Evolutionary conservation across 495 filamentous ascomycete species (phyloP).

Genomic region (Sordaria brevicollis): DNA sequence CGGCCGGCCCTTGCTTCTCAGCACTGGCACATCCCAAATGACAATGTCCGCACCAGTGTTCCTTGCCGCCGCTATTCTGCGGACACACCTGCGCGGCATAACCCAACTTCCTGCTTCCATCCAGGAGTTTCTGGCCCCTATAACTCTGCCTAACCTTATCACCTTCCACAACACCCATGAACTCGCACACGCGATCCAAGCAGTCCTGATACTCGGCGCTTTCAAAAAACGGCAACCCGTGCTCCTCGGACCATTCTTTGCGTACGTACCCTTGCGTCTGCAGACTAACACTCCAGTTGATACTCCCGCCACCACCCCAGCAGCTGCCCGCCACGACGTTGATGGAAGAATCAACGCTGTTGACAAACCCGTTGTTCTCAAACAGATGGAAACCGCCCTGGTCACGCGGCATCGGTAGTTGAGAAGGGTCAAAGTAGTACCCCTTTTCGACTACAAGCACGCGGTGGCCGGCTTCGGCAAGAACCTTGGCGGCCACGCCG

Average conservation of each 20-base stretch:
- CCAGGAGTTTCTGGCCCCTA: slow-evolving; percentile 55
- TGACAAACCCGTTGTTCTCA: slow-evolving; percentile 43
- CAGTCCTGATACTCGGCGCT: slow-evolving; percentile 63
- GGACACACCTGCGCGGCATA: slow-evolving; percentile 61
- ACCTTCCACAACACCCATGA: slow-evolving; percentile 51
- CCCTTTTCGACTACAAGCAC: slow-evolving; percentile 80
- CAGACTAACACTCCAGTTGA: slow-evolving; percentile 83
- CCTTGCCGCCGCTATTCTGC: slow-evolving; percentile 63
- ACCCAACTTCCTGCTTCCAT: slow-evolving; percentile 67
- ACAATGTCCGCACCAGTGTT: slow-evolving; percentile 75
- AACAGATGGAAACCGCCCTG: slow-evolving; percentile 52
- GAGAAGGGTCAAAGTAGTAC: slow-evolving; percentile 30
- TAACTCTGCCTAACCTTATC: slow-evolving; percentile 60
- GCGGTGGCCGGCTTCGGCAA: slow-evolving; percentile 58
- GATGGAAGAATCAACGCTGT: slow-evolving; percentile 54
- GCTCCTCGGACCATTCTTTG: slow-evolving; percentile 64
- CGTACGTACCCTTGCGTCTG: slow-evolving; percentile 74
- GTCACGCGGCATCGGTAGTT: slow-evolving; percentile 60
- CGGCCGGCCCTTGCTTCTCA: slow-evolving; percentile 69
- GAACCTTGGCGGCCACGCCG: slow-evolving; percentile 69
- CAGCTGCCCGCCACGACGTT: slow-evolving; percentile 56
- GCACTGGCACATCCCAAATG: slow-evolving; percentile 60
- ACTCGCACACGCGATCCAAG: slow-evolving; percentile 50
- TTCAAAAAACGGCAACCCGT: slow-evolving; percentile 66
- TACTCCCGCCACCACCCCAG: slow-evolving; percentile 79